Conservation (phyloP, 306 rosid species). For the Sechiopsis laciniata region DNA sequence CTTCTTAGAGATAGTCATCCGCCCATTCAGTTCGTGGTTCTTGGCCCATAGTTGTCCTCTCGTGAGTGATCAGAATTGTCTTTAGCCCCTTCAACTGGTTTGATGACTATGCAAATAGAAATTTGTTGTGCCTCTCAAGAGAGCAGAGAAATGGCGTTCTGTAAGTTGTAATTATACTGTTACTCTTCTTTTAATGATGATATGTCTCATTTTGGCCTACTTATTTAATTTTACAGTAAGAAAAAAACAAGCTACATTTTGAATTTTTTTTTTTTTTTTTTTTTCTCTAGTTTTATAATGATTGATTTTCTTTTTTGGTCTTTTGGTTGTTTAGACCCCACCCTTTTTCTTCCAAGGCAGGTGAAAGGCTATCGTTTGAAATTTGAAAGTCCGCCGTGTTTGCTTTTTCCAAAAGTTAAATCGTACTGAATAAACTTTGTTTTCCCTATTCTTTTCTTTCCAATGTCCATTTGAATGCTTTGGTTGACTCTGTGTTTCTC, state of each 20-base stretch:
- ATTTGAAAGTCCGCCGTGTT: slow-evolving; percentile 5
- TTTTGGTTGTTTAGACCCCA: not conserved
- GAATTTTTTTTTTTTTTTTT: not conserved
- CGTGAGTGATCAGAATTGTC: not conserved
- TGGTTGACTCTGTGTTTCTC: not conserved
- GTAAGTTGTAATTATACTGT: slow-evolving; percentile 15
- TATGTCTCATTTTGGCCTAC: not conserved
- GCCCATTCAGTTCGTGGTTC: slow-evolving; percentile 8
- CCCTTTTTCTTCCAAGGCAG: not conserved
- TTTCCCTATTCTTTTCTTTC: not conserved
- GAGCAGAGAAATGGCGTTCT: not conserved
- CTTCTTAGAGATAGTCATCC: not conserved
- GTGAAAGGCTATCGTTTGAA: slow-evolving; percentile 2
- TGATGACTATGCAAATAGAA: slow-evolving; percentile 8
- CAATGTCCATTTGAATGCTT: not conserved
- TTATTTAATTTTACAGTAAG: not conserved
- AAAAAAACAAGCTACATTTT: not conserved
- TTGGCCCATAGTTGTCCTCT: slow-evolving; percentile 10
- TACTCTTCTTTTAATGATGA: not conserved
- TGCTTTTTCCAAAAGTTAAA: not conserved
- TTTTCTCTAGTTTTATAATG: not conserved
- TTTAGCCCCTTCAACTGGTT: slow-evolving; percentile 16
- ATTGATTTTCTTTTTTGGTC: not conserved
- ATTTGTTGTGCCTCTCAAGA: not conserved
- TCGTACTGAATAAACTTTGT: not conserved